Percentiles rank a stretch among this genome's conserved stretches.
Conservation (phyloP, 352 stramenopile genomes). For the Pythium vanterpoolii region DNA sequence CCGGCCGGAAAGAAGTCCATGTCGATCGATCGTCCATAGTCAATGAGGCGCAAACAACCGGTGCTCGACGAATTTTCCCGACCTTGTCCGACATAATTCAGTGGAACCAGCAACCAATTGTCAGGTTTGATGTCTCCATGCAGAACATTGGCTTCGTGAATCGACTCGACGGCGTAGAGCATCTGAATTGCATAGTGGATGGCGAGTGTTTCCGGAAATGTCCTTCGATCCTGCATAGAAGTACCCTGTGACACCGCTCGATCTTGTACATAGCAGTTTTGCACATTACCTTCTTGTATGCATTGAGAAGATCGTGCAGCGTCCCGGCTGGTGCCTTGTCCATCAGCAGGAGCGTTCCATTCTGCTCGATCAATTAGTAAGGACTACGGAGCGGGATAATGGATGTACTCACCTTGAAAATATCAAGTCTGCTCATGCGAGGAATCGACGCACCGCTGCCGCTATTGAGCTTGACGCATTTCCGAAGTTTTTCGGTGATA, state of each 20-base stretch:
- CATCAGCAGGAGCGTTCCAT: conserved; percentile 76
- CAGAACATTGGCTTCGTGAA: conserved; percentile 62
- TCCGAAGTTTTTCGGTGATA: conserved; percentile 38
- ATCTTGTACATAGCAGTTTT: not conserved
- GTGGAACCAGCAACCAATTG: conserved; percentile 75
- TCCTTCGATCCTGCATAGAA: conserved; percentile 32
- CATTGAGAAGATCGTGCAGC: conserved; percentile 75
- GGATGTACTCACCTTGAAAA: conserved; percentile 45
- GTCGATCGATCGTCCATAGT: conserved; percentile 85
- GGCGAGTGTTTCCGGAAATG: conserved; percentile 66
- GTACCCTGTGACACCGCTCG: not conserved
- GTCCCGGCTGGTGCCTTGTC: conserved; percentile 64
- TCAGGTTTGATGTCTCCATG: conserved; percentile 87
- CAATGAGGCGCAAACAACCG: conserved; percentile 66
- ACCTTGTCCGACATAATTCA: not conserved
- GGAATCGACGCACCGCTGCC: conserved; percentile 32
- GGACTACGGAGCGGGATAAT: not conserved
- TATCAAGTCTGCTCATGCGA: conserved; percentile 45
- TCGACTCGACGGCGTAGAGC: conserved; percentile 59
- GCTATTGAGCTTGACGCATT: conserved; percentile 1
- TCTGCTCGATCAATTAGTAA: conserved; percentile 30
- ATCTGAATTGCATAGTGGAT: conserved; percentile 83
- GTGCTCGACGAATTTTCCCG: conserved; percentile 15
- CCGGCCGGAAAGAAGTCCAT: conserved; percentile 47
- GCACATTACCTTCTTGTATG: conserved; percentile 65